These are phyloP conservation scores for Xylaria curta DNA, from an alignment of 495 filamentous ascomycete species.

Conservation along the genomic window DNA sequence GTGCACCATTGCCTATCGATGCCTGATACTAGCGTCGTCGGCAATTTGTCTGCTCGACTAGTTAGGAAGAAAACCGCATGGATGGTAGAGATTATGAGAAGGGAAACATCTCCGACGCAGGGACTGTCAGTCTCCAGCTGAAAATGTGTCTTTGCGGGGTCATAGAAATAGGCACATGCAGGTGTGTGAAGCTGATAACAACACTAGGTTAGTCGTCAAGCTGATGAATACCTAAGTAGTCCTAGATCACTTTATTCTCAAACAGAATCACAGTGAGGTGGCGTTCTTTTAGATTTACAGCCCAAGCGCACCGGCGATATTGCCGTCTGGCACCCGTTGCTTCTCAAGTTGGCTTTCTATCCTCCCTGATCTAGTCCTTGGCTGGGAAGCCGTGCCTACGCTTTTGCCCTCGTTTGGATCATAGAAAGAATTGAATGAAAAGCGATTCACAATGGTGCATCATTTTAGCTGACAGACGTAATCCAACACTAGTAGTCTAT, in stretches of 20 bases:
- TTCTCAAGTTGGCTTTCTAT: not conserved
- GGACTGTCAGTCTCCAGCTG: not conserved
- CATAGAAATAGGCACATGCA: not conserved
- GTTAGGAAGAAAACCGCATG: not conserved
- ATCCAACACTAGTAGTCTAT: not conserved
- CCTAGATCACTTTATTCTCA: not conserved
- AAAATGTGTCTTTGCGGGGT: constrained; percentile 11
- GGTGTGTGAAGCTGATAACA: not conserved
- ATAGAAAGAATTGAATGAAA: not conserved
- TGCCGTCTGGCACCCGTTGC: not conserved
- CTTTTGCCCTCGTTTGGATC: not conserved
- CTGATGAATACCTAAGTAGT: not conserved
- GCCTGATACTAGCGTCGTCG: not conserved
- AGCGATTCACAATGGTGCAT: not conserved
- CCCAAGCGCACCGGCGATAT: not conserved
- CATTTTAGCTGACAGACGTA: not conserved
- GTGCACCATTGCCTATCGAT: not conserved
- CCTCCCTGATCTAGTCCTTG: not conserved
- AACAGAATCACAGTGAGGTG: not conserved
- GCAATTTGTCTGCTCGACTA: not conserved
- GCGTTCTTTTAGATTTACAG: not conserved
- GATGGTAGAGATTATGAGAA: not conserved
- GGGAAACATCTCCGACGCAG: constrained; percentile 12
- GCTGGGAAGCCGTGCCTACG: not conserved
- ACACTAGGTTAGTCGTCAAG: not conserved